A percentile compares a stretch with the other conserved stretches of the same genome.
phyloP scores from a whole-genome alignment of 2,329 filamentous ascomycete species.

The Cytospora piceae region DNA sequence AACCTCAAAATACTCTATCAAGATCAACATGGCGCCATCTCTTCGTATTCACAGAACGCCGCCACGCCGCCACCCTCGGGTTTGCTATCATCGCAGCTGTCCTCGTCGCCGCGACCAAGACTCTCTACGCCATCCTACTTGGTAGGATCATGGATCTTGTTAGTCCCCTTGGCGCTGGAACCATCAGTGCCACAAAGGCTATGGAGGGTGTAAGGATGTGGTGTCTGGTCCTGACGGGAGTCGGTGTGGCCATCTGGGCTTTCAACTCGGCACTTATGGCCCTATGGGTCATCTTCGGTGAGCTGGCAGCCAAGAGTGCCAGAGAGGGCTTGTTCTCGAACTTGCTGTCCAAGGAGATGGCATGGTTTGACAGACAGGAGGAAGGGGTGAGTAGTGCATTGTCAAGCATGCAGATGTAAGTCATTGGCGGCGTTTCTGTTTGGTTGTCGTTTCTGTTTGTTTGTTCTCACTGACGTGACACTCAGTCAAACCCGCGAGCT shows the following conservation, averaged over 20 bases:
- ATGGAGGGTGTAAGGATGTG: slow-evolving; percentile 60
- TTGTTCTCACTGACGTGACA: slow-evolving; percentile 1
- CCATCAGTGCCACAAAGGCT: slow-evolving; percentile 53
- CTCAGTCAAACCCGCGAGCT: slow-evolving; percentile 81
- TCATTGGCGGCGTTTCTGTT: slow-evolving; percentile 21
- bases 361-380: slow-evolving; percentile 78
- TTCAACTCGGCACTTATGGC: slow-evolving; percentile 68
- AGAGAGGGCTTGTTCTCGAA: slow-evolving; percentile 67
- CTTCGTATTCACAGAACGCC: slow-evolving; percentile 72
- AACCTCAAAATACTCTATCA: neutral
- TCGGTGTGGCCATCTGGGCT: slow-evolving; percentile 70
- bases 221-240: slow-evolving; percentile 63
- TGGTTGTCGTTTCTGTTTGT: neutral
- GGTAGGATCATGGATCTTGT: slow-evolving; percentile 77
- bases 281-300: slow-evolving; percentile 77
- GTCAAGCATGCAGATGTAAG: slow-evolving; percentile 73
- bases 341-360: slow-evolving; percentile 73
- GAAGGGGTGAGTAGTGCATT: slow-evolving; percentile 75
- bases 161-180: slow-evolving; percentile 64
- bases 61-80: slow-evolving; percentile 59
- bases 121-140: slow-evolving; percentile 69
- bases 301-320: slow-evolving; percentile 72
- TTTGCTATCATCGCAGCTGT: slow-evolving; percentile 60
- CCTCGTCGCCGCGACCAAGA: slow-evolving; percentile 64
- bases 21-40: slow-evolving; percentile 48